A percentile compares a stretch with the other conserved stretches of the same genome.
Conservation (phyloP, 75 land plant species). For the Sequoiadendron giganteum region DNA sequence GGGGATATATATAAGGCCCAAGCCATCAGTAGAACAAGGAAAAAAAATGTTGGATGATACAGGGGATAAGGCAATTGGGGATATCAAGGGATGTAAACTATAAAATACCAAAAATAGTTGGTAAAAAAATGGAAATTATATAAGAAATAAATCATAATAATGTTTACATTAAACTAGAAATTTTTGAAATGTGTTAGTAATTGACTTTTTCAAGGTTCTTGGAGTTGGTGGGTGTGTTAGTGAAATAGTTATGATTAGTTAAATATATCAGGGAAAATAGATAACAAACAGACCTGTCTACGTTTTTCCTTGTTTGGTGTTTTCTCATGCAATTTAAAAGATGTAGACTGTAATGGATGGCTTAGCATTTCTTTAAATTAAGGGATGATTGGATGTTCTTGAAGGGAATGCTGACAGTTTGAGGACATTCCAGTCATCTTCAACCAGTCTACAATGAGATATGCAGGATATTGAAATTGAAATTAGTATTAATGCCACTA, state of each 20-base stretch:
- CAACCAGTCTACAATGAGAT: background rate
- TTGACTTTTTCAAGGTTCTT: background rate
- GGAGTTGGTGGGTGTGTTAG: background rate
- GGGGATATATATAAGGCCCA: too few species aligned
- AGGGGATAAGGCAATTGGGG: background rate
- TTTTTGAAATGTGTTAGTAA: background rate
- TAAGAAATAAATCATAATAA: background rate
- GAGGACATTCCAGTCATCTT: background rate
- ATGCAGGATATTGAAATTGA: background rate
- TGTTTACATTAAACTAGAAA: background rate
- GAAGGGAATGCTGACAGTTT: background rate
- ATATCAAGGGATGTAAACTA: background rate
- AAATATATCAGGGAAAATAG: background rate
- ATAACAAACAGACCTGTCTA: background rate
- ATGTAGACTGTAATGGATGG: background rate
- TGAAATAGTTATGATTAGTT: background rate
- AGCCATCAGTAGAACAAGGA: background rate
- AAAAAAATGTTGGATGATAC: background rate
- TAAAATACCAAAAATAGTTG: background rate
- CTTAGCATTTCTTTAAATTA: background rate
- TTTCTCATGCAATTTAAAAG: background rate
- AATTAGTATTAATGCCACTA: background rate
- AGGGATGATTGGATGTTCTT: background rate
- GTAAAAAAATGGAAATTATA: background rate
- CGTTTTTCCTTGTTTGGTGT: background rate